A percentile compares a stretch with the other conserved stretches of the same genome.
These are phyloP conservation scores for Trichosporon faecale DNA, from an alignment of 1,284 basidiomycete genomes.

Conservation along the genomic window DNA sequence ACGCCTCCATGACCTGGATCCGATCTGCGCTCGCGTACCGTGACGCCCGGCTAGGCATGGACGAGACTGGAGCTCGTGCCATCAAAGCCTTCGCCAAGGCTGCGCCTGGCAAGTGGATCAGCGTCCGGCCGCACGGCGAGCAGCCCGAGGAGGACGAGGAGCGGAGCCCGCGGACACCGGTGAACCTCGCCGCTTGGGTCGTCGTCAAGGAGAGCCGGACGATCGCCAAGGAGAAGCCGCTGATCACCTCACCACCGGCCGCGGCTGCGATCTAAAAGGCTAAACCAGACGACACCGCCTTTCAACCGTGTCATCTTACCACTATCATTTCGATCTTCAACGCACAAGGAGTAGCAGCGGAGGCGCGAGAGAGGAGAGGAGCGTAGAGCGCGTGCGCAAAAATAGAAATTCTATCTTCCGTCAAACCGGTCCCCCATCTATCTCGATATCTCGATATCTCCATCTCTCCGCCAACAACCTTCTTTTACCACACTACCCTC, in stretches of 20 bases:
- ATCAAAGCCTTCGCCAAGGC: not conserved
- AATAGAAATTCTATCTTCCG: not conserved
- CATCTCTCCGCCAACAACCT: not conserved
- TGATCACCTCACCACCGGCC: slow-evolving; percentile 4
- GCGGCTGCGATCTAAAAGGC: not conserved
- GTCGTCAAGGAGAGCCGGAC: slow-evolving; percentile 14
- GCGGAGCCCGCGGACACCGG: slow-evolving; percentile 47
- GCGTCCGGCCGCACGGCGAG: slow-evolving; percentile 10
- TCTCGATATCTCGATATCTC: not conserved
- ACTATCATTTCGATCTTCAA: not conserved
- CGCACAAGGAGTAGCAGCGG: not conserved
- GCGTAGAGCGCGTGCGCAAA: not conserved
- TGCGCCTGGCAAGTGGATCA: slow-evolving; percentile 14
- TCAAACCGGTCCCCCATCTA: not conserved
- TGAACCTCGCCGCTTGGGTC: slow-evolving; percentile 21
- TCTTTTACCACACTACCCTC: not conserved
- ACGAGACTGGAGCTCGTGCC: slow-evolving; percentile 15
- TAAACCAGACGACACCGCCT: not conserved
- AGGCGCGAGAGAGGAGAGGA: not conserved
- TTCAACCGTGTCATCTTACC: not conserved
- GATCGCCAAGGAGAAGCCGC: not conserved
- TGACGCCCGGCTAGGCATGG: slow-evolving; percentile 27
- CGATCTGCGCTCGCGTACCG: slow-evolving; percentile 38
- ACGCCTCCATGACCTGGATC: slow-evolving; percentile 37
- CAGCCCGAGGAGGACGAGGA: not conserved